Evolutionary conservation across 345 rosid species (phyloP), one percentile per base, ranked within the genome.

Genomic region (Pelargonium nanum): DNA sequence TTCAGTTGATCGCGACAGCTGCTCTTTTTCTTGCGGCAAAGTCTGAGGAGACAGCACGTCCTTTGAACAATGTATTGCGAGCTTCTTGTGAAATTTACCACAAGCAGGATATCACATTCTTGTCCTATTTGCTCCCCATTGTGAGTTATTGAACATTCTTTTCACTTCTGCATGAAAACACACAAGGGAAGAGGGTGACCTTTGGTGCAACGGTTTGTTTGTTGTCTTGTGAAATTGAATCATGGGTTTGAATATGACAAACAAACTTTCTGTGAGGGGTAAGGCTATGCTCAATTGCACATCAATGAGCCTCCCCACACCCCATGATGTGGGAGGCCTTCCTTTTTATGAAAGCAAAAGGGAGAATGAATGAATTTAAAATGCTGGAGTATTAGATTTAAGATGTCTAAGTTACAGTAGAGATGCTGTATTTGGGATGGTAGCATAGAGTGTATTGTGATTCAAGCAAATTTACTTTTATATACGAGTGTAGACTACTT

Each of bases 11-110:
- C 68, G 86, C 95, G 26, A 79, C 88, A 53, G 95, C 90, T 73
- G 81, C 88, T 52, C 82, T 87, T 55, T 87, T 87, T 74, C 85
- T 87, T 51, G 80, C 91, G 70, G 80, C 95, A 21, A 87, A 87
- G 72, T 82, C 83, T 0, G 95, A 87, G 83, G 95, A 87, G 85
- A 87, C 95, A 19, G 80, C 95, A 19, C 84, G 88, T 23, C 86
- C 91, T 61, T 59, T 87, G 70, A 87, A 79, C 67, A 73, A 79
- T 68, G 81, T 84, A 17, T 26, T 84, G 75, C 78, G 76, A 63
- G 75, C 65, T 25, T 80, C 86, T 25, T 82, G 80, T 68, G 88
- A 87, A 67, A 76, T 84, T 65, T 75, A 63, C 48, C 90, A 87
- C 65, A 86, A 82, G 72, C 89, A 82, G 76, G 85, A 84, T 65